Evolutionary conservation across 1,139 yeast species (phyloP).

Genomic region (Scheffersomyces segobiensis): DNA sequence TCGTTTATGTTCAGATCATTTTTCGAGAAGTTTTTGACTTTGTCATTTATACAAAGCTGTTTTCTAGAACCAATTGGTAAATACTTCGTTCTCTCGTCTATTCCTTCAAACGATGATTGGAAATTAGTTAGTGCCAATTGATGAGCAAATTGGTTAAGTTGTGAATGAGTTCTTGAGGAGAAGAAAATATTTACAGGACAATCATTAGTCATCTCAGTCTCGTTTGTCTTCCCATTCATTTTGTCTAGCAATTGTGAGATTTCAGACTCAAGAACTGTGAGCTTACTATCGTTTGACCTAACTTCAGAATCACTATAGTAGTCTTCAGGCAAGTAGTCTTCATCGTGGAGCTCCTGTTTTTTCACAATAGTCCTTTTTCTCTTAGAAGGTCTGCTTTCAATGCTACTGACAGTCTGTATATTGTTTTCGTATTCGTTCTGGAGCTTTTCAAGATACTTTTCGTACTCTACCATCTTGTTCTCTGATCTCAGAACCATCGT

Average conservation of each 20-base stretch:
- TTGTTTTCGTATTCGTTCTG: constrained; percentile 16
- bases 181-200: constrained; percentile 56
- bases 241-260: constrained; percentile 43
- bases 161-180: constrained; percentile 91
- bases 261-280: constrained; percentile 35
- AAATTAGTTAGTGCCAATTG: constrained; percentile 67
- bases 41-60: constrained; percentile 77
- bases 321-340: constrained; percentile 42
- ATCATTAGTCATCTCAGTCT: constrained; percentile 20
- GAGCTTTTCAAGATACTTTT: constrained; percentile 33
- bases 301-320: constrained; percentile 35
- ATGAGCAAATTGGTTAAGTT: constrained; percentile 74
- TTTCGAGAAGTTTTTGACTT: constrained; percentile 39
- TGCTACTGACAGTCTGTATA: constrained; percentile 11
- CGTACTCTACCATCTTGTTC: constrained; percentile 39
- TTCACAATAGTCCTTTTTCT: constrained; percentile 1
- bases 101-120: constrained; percentile 56
- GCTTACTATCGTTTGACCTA: constrained; percentile 15
- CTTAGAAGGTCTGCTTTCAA: constrained; percentile 1
- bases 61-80: constrained; percentile 79
- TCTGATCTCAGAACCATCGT: constrained; percentile 31
- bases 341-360: constrained; percentile 13
- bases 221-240: constrained; percentile 25
- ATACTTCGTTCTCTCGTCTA: constrained; percentile 50
- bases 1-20: constrained; percentile 70